These are phyloP conservation scores for Leucocoprinus sp. DNA, from an alignment of 768 basidiomycete genomes.

Conservation along the genomic window DNA sequence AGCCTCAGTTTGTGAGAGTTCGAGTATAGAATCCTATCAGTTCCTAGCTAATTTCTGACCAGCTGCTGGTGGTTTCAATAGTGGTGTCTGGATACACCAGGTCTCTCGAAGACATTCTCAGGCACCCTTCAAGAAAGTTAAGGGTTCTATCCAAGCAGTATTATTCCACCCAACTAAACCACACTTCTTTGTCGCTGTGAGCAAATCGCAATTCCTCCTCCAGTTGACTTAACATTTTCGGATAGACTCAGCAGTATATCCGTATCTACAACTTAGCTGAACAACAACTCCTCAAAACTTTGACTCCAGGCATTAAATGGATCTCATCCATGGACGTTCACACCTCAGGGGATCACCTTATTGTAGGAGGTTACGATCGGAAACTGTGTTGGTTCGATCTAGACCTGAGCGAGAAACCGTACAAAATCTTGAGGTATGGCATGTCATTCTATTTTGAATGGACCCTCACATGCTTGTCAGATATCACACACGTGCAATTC, in stretches of 20 bases:
- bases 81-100: slow-evolving; percentile 94
- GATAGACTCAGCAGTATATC: slow-evolving; percentile 92
- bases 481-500: slow-evolving; percentile 90
- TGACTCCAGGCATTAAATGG: slow-evolving; percentile 93
- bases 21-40: background rate
- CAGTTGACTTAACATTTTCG: slow-evolving; percentile 9
- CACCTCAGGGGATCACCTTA: slow-evolving; percentile 91
- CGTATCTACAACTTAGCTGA: slow-evolving; percentile 91
- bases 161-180: slow-evolving; percentile 93
- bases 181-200: slow-evolving; percentile 94
- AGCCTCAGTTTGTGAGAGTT: slow-evolving; percentile 81
- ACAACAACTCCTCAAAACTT: slow-evolving; percentile 89
- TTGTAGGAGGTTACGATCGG: slow-evolving; percentile 95
- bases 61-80: slow-evolving; percentile 66
- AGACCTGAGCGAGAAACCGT: slow-evolving; percentile 93
- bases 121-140: slow-evolving; percentile 94
- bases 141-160: slow-evolving; percentile 84
- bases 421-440: slow-evolving; percentile 84
- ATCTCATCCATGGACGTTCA: slow-evolving; percentile 97
- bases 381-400: slow-evolving; percentile 99
- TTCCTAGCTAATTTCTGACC: slow-evolving; percentile 12
- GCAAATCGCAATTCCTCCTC: slow-evolving; percentile 21
- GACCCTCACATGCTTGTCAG: slow-evolving; percentile 29
- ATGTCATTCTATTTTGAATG: slow-evolving; percentile 2
- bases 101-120: slow-evolving; percentile 90